Evolutionary conservation across 805 yeast genomes (phyloP).

Genomic region (Cyberlindnera xishuangbannaensis): DNA sequence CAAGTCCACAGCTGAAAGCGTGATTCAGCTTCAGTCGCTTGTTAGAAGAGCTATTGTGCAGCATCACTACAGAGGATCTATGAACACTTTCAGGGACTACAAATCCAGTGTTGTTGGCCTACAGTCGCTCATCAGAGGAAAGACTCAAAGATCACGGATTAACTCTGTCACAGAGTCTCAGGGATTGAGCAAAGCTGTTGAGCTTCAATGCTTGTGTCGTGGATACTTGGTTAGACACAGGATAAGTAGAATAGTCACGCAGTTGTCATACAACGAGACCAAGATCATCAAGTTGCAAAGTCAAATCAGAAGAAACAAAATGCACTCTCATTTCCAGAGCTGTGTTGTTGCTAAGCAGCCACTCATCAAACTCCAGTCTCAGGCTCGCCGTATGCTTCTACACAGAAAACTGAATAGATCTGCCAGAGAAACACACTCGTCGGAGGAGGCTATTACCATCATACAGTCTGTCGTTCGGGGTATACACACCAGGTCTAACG

Average conservation of each 20-base stretch:
- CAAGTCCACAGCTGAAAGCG: slow-evolving; percentile 46
- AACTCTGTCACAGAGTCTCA: slow-evolving; percentile 8
- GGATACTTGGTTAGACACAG: slow-evolving; percentile 31
- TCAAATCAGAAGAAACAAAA: slow-evolving; percentile 13
- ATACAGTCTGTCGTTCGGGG: slow-evolving; percentile 38
- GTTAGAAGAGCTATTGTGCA: slow-evolving; percentile 43
- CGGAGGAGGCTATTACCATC: slow-evolving; percentile 25
- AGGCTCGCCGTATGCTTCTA: slow-evolving; percentile 29
- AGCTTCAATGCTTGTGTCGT: slow-evolving; percentile 40
- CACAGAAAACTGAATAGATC: slow-evolving; percentile 20
- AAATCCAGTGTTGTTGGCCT: slow-evolving; percentile 23
- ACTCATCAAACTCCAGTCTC: slow-evolving; percentile 31
- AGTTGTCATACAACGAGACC: slow-evolving; percentile 14
- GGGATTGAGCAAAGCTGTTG: slow-evolving; percentile 8
- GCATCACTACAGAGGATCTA: slow-evolving; percentile 21
- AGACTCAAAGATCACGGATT: slow-evolving; percentile 14
- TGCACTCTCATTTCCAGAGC: slow-evolving; percentile 1
- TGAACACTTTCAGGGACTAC: slow-evolving; percentile 22
- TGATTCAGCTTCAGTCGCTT: slow-evolving; percentile 43
- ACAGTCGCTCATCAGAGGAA: slow-evolving; percentile 34
- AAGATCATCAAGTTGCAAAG: slow-evolving; percentile 16
- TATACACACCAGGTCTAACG: slow-evolving; percentile 8
- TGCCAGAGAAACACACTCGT: slow-evolving; percentile 18
- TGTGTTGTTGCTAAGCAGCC: slow-evolving; percentile 9
- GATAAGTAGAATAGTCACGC: slow-evolving; percentile 11